Evolutionary conservation across 805 yeast genomes (phyloP).

Genomic region (Candida peoriensis): DNA sequence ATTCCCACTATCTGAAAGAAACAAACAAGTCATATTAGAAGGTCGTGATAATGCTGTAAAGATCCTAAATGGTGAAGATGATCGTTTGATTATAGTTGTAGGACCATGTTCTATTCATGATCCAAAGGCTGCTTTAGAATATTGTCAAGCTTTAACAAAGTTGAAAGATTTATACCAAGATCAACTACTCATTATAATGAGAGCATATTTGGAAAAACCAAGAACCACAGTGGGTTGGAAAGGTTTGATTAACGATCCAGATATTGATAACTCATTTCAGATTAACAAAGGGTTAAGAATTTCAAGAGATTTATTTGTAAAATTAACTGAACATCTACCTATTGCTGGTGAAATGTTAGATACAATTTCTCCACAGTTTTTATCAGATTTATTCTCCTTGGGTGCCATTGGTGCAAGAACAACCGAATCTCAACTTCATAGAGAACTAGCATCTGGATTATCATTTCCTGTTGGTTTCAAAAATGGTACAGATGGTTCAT

Average conservation of each 20-base stretch:
- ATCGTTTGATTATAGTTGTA: conserved; percentile 80
- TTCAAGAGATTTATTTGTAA: conserved; percentile 79
- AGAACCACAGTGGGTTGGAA: conserved; percentile 99
- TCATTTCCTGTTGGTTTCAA: conserved; percentile 98
- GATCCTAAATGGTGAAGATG: conserved; percentile 77
- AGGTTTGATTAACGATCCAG: conserved; percentile 96
- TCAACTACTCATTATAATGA: conserved; percentile 86
- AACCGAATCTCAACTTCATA: conserved; percentile 94
- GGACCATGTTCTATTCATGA: conserved; percentile 99
- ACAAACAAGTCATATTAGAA: conserved; percentile 57
- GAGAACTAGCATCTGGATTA: conserved; percentile 94
- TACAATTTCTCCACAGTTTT: conserved; percentile 94
- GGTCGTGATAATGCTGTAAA: conserved; percentile 76
- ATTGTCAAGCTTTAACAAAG: conserved; percentile 60
- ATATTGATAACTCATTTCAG: conserved; percentile 85
- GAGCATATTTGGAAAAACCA: conserved; percentile 97
- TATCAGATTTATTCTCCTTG: conserved; percentile 86
- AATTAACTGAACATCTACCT: conserved; percentile 79
- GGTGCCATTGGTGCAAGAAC: conserved; percentile 99
- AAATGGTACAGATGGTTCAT: conserved; percentile 95
- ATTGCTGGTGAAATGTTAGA: conserved; percentile 98
- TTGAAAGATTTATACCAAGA: conserved; percentile 58
- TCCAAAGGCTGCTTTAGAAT: conserved; percentile 86
- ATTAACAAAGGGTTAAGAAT: conserved; percentile 92
- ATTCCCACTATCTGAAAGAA: conserved; percentile 57